Conservation (phyloP, 2,329 filamentous ascomycete genomes). For the Lecanoromycetidae sp. region DNA sequence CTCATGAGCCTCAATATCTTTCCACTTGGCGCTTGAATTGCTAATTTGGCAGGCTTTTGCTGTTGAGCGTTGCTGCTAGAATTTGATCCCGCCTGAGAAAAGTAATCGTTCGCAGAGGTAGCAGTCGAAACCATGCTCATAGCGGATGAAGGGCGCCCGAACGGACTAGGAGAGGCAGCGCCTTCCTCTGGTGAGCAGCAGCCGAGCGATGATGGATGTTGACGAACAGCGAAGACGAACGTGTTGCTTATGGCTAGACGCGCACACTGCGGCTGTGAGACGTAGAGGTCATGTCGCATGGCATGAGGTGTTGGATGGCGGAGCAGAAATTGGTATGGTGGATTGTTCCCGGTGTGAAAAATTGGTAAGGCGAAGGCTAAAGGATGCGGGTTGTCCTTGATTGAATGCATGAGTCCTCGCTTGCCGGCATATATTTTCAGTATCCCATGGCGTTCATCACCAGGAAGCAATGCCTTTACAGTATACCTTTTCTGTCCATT, state of each 20-base stretch:
- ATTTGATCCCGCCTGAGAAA: slow-evolving; percentile 28
- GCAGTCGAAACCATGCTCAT: slow-evolving; percentile 44
- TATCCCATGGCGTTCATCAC: slow-evolving; percentile 77
- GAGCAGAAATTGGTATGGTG: slow-evolving; percentile 82
- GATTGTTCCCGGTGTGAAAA: slow-evolving; percentile 81
- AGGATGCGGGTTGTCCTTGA: slow-evolving; percentile 89
- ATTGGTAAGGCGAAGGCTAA: slow-evolving; percentile 83
- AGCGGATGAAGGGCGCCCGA: slow-evolving; percentile 48
- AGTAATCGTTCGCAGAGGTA: slow-evolving; percentile 12
- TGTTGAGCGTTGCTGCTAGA: slow-evolving; percentile 43
- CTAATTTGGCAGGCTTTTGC: slow-evolving; percentile 85
- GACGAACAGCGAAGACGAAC: slow-evolving; percentile 90
- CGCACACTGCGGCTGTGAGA: slow-evolving; percentile 88
- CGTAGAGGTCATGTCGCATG: slow-evolving; percentile 93
- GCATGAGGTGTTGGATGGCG: slow-evolving; percentile 94
- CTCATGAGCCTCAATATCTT: slow-evolving; percentile 67
- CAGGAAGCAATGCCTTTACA: slow-evolving; percentile 80
- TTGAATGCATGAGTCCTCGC: slow-evolving; percentile 91
- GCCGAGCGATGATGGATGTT: slow-evolving; percentile 61
- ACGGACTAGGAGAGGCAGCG: slow-evolving; percentile 46
- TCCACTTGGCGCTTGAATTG: slow-evolving; percentile 84
- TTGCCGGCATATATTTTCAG: slow-evolving; percentile 91
- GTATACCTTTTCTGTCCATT: slow-evolving; percentile 80
- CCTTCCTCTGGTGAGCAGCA: slow-evolving; percentile 34
- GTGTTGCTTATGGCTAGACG: slow-evolving; percentile 88